phyloP scores from a whole-genome alignment of 192 early-diverging fungal species.

The Phlyctochytrium bullatum region DNA sequence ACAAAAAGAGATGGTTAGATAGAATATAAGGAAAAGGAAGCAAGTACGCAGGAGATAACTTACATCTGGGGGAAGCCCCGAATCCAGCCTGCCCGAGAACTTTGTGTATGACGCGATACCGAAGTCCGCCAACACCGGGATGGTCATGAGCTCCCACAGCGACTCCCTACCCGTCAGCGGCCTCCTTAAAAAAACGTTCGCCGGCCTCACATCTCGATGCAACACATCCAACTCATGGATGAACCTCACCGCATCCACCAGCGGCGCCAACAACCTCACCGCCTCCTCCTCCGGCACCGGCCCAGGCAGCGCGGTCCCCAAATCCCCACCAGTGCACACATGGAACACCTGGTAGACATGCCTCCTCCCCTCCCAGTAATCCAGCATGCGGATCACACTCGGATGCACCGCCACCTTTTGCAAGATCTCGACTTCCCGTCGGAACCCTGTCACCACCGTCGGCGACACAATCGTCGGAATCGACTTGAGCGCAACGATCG shows the following conservation, averaged over 20 bases:
- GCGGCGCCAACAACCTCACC: slow-evolving; percentile 4
- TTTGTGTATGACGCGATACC: slow-evolving; percentile 15
- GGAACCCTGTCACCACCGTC: slow-evolving; percentile 11
- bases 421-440: slow-evolving; percentile 16
- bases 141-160: slow-evolving; percentile 3
- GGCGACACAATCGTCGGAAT: slow-evolving; percentile 1
- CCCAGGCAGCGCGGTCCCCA: not conserved
- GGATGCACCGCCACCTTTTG: slow-evolving; percentile 2
- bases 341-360: slow-evolving; percentile 25
- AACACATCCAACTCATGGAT: slow-evolving; percentile 13
- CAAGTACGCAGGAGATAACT: not conserved
- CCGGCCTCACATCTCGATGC: slow-evolving; percentile 17
- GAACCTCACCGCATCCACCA: slow-evolving; percentile 19
- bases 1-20: not conserved
- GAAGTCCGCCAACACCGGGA: slow-evolving; percentile 25
- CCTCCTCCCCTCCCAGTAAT: slow-evolving; percentile 21
- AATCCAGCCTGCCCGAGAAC: slow-evolving; percentile 7
- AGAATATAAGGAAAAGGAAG: not conserved
- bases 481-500: slow-evolving; percentile 16
- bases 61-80: slow-evolving; percentile 4
- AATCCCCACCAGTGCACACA: slow-evolving; percentile 16
- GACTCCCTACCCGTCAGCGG: slow-evolving; percentile 11
- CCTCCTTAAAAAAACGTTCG: slow-evolving; percentile 16
- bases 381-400: slow-evolving; percentile 16
- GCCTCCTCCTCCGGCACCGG: slow-evolving; percentile 8